phyloP scores from a whole-genome alignment of 75 land plant species.

The Selaginella moellendorffii region DNA sequence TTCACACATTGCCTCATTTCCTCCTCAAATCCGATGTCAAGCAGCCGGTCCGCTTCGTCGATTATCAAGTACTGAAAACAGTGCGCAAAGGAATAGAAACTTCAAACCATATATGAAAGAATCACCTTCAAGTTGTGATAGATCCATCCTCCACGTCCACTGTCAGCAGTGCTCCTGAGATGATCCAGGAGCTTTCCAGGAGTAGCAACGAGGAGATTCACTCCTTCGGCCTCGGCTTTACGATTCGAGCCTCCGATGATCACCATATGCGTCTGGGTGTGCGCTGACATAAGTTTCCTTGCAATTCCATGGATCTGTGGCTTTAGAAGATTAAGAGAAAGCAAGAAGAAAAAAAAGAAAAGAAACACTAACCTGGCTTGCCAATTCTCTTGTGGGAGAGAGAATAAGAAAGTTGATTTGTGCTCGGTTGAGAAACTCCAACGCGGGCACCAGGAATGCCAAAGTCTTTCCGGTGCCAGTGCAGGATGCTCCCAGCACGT shows the following conservation, averaged over 20 bases:
- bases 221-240: constrained; percentile 80
- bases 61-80: constrained; percentile 67
- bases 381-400: constrained; percentile 93
- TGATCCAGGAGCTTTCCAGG: constrained; percentile 91
- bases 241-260: constrained; percentile 81
- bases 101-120: too few relatives aligned
- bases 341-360: not conserved
- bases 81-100: too few relatives aligned
- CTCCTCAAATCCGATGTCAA: constrained; percentile 89
- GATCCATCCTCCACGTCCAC: too few relatives aligned
- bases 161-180: too few relatives aligned
- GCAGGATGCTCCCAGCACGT: constrained; percentile 86
- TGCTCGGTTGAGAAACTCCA: constrained; percentile 54
- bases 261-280: constrained; percentile 71
- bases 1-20: constrained; percentile 82
- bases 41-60: constrained; percentile 94
- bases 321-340: not conserved
- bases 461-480: constrained; percentile 94
- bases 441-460: constrained; percentile 75
- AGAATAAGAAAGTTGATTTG: constrained; percentile 61
- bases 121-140: too few relatives aligned
- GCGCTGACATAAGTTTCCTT: constrained; percentile 67
- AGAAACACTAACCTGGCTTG: constrained; percentile 63
- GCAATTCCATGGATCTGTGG: constrained; percentile 90
- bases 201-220: constrained; percentile 67